A percentile compares a stretch with the other conserved stretches of the same genome.
Conservation (phyloP, 1,284 basidiomycete genomes). For the Earliella scabrosa region DNA sequence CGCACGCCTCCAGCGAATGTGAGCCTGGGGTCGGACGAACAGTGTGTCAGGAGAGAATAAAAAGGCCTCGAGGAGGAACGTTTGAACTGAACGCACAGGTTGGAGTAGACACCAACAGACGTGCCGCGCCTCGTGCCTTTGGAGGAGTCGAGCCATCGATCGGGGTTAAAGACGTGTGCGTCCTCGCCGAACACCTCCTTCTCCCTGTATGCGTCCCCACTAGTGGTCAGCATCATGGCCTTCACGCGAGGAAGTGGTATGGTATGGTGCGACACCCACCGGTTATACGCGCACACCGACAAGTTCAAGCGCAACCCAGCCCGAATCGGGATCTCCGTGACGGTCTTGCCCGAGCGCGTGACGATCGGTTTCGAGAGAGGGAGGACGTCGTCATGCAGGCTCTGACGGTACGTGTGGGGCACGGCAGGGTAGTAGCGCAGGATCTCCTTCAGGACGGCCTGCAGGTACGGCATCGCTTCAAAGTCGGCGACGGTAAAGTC, state of each 20-base stretch:
- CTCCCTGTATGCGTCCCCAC: constrained; percentile 15
- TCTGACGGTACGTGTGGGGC: constrained; percentile 29
- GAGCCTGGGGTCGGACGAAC: neutral
- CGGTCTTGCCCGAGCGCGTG: constrained; percentile 31
- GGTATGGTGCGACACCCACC: constrained; percentile 33
- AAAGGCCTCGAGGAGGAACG: neutral
- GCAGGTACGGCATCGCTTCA: constrained; percentile 55
- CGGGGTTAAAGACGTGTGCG: constrained; percentile 31
- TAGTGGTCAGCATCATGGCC: too few species aligned
- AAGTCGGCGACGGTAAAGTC: constrained; percentile 53
- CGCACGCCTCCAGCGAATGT: constrained; percentile 45
- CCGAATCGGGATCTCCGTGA: constrained; percentile 40
- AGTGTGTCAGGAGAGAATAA: too few species aligned
- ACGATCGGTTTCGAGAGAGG: constrained; percentile 35
- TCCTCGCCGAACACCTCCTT: constrained; percentile 33
- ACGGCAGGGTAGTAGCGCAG: constrained; percentile 37
- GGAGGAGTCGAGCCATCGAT: constrained; percentile 28
- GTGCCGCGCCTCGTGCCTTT: constrained; percentile 29
- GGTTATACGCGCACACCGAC: constrained; percentile 43
- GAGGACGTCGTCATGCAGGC: constrained; percentile 37
- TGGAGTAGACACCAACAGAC: constrained; percentile 46
- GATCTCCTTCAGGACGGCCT: constrained; percentile 53
- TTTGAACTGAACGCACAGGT: constrained; percentile 33
- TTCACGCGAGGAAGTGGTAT: too few species aligned
- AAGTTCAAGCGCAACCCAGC: constrained; percentile 38